A percentile compares a stretch with the other conserved stretches of the same genome.
phyloP scores from a whole-genome alignment of 1,284 basidiomycete genomes.

The Pseudozyma hubeiensis region DNA sequence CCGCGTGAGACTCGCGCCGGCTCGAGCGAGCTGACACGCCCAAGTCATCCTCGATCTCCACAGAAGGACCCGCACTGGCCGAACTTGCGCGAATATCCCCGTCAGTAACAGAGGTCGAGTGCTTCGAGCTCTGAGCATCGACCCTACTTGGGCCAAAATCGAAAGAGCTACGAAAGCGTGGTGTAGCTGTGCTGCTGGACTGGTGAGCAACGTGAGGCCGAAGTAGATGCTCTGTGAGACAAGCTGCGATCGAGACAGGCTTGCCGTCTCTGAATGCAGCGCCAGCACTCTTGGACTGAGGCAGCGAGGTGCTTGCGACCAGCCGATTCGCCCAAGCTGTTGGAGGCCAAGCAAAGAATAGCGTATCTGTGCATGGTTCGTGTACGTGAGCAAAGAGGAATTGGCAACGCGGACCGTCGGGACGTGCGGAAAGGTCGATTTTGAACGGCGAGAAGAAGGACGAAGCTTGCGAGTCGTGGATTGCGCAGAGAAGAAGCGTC shows the following conservation, averaged over 20 bases:
- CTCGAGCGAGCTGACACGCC: constrained; percentile 17
- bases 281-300: constrained; percentile 21
- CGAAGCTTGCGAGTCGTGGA: constrained; percentile 39
- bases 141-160: constrained; percentile 15
- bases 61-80: background rate
- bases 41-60: constrained; percentile 9
- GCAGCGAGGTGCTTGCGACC: constrained; percentile 18
- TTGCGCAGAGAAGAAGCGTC: constrained; percentile 28
- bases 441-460: constrained; percentile 36
- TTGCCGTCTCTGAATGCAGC: constrained; percentile 18
- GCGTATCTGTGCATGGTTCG: constrained; percentile 38
- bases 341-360: constrained; percentile 41
- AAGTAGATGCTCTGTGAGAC: constrained; percentile 26
- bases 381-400: constrained; percentile 35
- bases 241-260: constrained; percentile 21
- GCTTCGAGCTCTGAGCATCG: background rate
- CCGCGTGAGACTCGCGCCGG: constrained; percentile 12
- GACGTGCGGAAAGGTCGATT: constrained; percentile 16
- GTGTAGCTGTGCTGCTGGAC: background rate
- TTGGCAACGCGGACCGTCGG: constrained; percentile 36
- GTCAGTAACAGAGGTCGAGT: background rate
- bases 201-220: constrained; percentile 24
- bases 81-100: background rate
- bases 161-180: constrained; percentile 31
- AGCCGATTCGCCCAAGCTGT: constrained; percentile 27